Evolutionary conservation across 2,329 filamentous ascomycete species (phyloP).

Genomic region (Phaeosphaeria sp.): DNA sequence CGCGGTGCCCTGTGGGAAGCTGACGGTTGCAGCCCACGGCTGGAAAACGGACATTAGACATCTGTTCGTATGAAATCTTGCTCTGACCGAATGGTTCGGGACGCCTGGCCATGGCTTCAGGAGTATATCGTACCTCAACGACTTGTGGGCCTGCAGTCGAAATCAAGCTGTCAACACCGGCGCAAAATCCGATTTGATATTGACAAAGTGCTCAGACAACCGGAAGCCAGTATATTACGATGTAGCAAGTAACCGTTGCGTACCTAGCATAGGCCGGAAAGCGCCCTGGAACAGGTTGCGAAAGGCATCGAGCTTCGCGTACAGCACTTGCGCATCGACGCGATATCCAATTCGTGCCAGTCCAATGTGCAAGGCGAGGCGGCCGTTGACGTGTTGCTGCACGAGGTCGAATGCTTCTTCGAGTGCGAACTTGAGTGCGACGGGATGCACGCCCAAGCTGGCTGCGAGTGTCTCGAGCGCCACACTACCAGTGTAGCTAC

Average conservation of each 20-base stretch:
- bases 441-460: neutral
- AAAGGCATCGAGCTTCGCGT: neutral
- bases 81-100: neutral
- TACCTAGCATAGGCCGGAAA: neutral
- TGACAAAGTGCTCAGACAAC: too few species aligned
- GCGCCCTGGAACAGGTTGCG: neutral
- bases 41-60: neutral
- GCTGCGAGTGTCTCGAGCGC: conserved; percentile 2
- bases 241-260: neutral
- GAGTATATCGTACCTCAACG: neutral
- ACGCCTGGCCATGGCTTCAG: neutral
- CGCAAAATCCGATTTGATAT: neutral
- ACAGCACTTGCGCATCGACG: neutral
- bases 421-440: neutral
- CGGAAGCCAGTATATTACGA: neutral
- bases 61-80: neutral
- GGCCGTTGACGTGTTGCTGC: neutral
- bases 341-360: neutral
- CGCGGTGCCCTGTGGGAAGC: neutral
- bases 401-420: conserved; percentile 1
- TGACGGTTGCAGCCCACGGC: neutral
- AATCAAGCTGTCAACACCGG: neutral
- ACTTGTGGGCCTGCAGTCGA: neutral
- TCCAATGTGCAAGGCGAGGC: neutral
- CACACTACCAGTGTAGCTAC: neutral